Percentiles rank a stretch among this genome's conserved stretches.
Evolutionary conservation across 768 basidiomycete genomes (phyloP).

Genomic region (Clavaria fumosa): DNA sequence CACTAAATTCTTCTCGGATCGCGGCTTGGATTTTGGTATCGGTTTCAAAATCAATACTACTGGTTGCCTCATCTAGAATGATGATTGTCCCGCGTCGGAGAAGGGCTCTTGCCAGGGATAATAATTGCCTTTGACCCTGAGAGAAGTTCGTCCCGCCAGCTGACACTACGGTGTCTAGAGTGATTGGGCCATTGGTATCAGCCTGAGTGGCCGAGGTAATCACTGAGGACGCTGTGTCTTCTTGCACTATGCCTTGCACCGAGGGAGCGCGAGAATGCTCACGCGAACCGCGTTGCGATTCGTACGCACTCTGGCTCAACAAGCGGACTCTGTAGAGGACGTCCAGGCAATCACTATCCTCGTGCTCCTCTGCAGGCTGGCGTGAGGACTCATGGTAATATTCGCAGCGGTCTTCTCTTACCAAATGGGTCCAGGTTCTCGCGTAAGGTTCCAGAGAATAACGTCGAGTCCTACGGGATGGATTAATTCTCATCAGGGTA

Average conservation of each 20-base stretch:
- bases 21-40: conserved; percentile 84
- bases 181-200: conserved; percentile 40
- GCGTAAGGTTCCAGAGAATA: conserved; percentile 69
- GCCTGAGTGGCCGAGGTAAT: conserved; percentile 35
- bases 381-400: neutral
- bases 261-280: conserved; percentile 29
- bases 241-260: conserved; percentile 23
- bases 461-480: conserved; percentile 36
- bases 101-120: conserved; percentile 74
- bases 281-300: conserved; percentile 36
- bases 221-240: conserved; percentile 25
- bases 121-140: conserved; percentile 79
- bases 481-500: neutral
- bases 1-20: conserved; percentile 72
- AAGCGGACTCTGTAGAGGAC: conserved; percentile 74
- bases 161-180: conserved; percentile 67
- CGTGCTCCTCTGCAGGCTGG: conserved; percentile 43
- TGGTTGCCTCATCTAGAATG: conserved; percentile 72
- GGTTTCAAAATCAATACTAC: conserved; percentile 76
- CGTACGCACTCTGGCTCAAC: conserved; percentile 33
- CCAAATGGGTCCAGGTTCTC: conserved; percentile 66
- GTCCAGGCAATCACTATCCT: conserved; percentile 66
- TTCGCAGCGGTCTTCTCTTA: conserved; percentile 13
- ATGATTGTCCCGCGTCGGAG: conserved; percentile 58
- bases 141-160: conserved; percentile 85